Base-by-base conservation (phyloP, 2,329 filamentous ascomycete species). In the Trichoderma hamatum region DNA sequence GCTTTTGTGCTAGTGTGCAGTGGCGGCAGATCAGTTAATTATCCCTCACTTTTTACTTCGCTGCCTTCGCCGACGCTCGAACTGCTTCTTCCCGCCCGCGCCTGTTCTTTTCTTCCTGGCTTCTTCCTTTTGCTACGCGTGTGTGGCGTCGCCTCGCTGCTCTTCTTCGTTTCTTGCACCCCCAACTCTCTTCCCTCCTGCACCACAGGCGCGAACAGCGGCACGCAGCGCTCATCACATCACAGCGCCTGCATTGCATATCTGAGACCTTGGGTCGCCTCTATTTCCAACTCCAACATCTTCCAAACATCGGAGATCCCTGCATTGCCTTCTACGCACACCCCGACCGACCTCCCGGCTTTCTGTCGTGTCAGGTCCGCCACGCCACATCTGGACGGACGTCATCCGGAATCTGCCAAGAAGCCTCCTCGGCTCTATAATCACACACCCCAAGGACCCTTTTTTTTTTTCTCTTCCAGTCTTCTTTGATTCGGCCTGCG, bases 361-460 rank as follows among this genome's bases (percentile, higher is more conserved):
- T 56, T 69, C 70, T 69, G 66, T 70, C 70, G 67, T 69, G 67
- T 69, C 68, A 51, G 64, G 43, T 55, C 67, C 56, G 51, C 59
- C 69, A 58, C 71, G 71, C 72, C 72, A 72, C 69, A 62, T 54
- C 70, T 55, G 54, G 36, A 70, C 62, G 54, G 63, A 73, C 72
- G 73, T 74, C 73, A 72, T 74, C 68, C 71, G 63, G 65, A 72
- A 72, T 71, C 70, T 55, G 72, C 72, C 73, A 74, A 74, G 72
- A 67, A 63, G 52, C 30, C 66, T 70, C 56, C 21, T 67, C 69
- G 68, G 62, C 63, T 67, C 62, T 52, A 67, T 59, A 68, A 51
- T 54, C 46, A 46, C 70, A 64, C 69, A 61, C 61, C 68, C 39
- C 43, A 56, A 62, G 34, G 64, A 67, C 68, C 63, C 63, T 67